These are phyloP conservation scores for Aspergillus baeticus DNA, from an alignment of 495 filamentous ascomycete genomes.

Conservation along the genomic window DNA sequence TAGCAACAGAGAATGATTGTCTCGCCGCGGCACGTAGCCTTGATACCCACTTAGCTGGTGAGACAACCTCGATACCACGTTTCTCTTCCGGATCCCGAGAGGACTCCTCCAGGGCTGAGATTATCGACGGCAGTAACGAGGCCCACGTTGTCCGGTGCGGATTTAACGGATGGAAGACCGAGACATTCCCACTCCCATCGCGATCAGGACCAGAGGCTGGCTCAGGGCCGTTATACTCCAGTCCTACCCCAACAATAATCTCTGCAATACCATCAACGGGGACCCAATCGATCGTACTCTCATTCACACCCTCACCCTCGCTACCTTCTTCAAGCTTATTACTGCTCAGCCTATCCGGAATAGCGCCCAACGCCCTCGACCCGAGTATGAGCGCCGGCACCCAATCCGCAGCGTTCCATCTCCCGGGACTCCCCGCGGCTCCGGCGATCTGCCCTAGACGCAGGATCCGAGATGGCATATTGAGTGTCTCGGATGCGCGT, in stretches of 20 bases:
- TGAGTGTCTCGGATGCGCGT: background rate
- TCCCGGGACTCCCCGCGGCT: background rate
- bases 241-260: constrained; percentile 2
- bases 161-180: constrained; percentile 1
- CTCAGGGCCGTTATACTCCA: background rate
- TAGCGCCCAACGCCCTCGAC: constrained; percentile 1
- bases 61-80: background rate
- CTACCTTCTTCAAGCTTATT: too few relatives aligned
- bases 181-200: background rate
- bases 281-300: background rate
- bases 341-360: background rate
- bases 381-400: background rate
- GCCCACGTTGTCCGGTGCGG: background rate
- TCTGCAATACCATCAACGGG: background rate
- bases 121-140: background rate
- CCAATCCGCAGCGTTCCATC: constrained; percentile 8
- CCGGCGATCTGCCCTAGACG: constrained; percentile 9
- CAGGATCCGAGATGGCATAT: background rate
- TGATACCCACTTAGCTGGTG: background rate
- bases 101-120: background rate
- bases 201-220: too few relatives aligned
- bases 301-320: too few relatives aligned
- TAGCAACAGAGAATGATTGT: background rate
- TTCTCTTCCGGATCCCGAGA: background rate
- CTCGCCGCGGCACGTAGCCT: background rate